Base-by-base conservation (phyloP, 2,329 filamentous ascomycete species). In the Fusarium nisikadoi region DNA sequence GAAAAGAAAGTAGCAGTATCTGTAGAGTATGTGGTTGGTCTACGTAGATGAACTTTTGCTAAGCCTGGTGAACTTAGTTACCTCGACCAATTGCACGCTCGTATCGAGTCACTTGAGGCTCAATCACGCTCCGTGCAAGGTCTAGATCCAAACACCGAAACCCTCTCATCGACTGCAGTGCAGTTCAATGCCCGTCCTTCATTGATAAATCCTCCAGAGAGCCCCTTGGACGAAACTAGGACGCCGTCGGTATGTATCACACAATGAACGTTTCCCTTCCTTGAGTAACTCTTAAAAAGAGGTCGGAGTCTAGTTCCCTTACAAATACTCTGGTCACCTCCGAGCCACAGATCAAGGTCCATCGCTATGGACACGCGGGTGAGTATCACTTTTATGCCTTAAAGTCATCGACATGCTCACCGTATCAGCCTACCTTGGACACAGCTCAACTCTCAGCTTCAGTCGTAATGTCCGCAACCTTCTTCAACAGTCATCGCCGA, bases 401-500 rank as follows among this genome's bases (percentile, higher is more conserved):
- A 3, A 14, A 5, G 3, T 8, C 8, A 6, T 14, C 8, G 19
- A n/a, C 19, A 20, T 27, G 45, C 67, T 60, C 20, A 65, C n/a
- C 8, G 8, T 25, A 9, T 20, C 7, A 74, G 71, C 71, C 33
- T 74, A 74, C 31, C 71, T 74, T 14, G 71, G 71, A 0, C 71
- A 74, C 16, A 74, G 71, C 33, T 74, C 68, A 20, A 74, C 71
- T 17, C 58, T 74, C 20, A 70, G 65, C 8, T 74, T 74, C 33
- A 71, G 71, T 23, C 64, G 71, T 19, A 74, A 70, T 35, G 71
- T 74, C 12, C 61, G 71, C 36, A 74, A 74, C 11, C 71, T 74
- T 31, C 67, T 74, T 16, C 71, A 74, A 35, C 61, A 57, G 29
- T 64, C 65, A 13, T 62, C 68, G 4, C 57, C 61, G 7, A 52